Evolutionary conservation across 2,329 filamentous ascomycete species (phyloP).

Genomic region (Thielaviopsis cerberus): DNA sequence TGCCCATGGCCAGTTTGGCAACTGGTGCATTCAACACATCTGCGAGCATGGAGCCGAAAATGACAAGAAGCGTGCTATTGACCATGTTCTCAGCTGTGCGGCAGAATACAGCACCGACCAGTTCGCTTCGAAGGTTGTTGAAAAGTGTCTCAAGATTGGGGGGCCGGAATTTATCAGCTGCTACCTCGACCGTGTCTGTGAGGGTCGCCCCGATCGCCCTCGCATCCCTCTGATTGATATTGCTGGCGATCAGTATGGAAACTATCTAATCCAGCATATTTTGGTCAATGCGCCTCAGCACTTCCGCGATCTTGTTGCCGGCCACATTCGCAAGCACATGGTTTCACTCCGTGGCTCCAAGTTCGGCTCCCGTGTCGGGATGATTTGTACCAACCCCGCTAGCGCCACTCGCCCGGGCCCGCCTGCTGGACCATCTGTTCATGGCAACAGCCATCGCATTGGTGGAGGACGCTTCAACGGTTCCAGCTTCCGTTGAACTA

Average conservation of each 20-base stretch:
- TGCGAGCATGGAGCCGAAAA: conserved; percentile 86
- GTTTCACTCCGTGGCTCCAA: conserved; percentile 95
- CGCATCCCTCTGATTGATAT: conserved; percentile 96
- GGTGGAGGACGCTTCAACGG: conserved; percentile 39
- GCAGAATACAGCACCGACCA: conserved; percentile 98
- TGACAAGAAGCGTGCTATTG: conserved; percentile 82
- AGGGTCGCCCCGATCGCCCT: conserved; percentile 73
- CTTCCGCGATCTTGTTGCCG: conserved; percentile 81
- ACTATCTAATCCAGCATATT: conserved; percentile 96
- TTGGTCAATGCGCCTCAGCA: conserved; percentile 71
- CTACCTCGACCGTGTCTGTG: conserved; percentile 85
- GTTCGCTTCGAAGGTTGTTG: conserved; percentile 95
- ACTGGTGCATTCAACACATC: conserved; percentile 99
- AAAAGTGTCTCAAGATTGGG: conserved; percentile 97
- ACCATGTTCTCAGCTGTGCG: conserved; percentile 84
- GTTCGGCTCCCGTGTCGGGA: conserved; percentile 92
- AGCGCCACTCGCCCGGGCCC: conserved; percentile 77
- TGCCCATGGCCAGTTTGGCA: conserved; percentile 92
- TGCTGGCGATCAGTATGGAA: conserved; percentile 94
- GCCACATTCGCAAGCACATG: conserved; percentile 97
- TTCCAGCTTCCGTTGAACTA: conserved; percentile 33
- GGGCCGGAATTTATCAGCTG: conserved; percentile 75
- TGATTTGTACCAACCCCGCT: conserved; percentile 94
- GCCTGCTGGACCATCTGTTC: conserved; percentile 48
- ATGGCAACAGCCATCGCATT: conserved; percentile 27